These are phyloP conservation scores for Lactarius psammicola DNA, from an alignment of 768 basidiomycete species.

Conservation along the genomic window DNA sequence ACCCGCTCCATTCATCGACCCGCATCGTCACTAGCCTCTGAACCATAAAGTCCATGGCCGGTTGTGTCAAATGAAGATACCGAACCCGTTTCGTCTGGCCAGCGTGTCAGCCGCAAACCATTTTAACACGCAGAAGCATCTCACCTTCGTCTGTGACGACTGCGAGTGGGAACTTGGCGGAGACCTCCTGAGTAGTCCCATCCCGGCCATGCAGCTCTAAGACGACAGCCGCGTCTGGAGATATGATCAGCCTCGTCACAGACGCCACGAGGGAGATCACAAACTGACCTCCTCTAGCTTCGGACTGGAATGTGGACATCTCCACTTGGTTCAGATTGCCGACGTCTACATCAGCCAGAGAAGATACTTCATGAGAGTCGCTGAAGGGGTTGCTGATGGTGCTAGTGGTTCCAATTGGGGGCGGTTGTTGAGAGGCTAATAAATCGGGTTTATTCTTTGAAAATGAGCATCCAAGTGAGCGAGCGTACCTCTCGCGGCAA, in stretches of 20 bases:
- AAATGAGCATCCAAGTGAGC: neutral
- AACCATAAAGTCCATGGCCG: neutral
- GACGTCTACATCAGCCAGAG: neutral
- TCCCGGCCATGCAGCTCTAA: constrained; percentile 1
- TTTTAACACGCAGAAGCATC: neutral
- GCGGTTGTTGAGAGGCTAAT: neutral
- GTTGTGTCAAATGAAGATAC: neutral
- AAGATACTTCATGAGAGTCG: neutral
- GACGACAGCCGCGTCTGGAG: neutral
- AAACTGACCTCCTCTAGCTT: neutral
- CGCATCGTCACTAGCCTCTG: neutral
- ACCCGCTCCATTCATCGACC: neutral
- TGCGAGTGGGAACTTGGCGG: neutral
- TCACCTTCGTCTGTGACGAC: neutral
- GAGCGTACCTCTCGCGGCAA: neutral
- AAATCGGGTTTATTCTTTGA: neutral
- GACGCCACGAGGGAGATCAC: neutral
- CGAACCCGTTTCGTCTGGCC: neutral
- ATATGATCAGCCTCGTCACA: neutral
- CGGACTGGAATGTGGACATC: neutral
- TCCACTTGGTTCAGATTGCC: neutral
- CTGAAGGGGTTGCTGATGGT: neutral
- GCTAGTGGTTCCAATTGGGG: neutral
- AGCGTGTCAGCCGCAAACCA: neutral
- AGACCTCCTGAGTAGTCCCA: neutral